Percentiles rank a stretch among this genome's conserved stretches.
These are phyloP conservation scores for Phytophthora syringae DNA, from an alignment of 352 stramenopile species.

Conservation along the genomic window DNA sequence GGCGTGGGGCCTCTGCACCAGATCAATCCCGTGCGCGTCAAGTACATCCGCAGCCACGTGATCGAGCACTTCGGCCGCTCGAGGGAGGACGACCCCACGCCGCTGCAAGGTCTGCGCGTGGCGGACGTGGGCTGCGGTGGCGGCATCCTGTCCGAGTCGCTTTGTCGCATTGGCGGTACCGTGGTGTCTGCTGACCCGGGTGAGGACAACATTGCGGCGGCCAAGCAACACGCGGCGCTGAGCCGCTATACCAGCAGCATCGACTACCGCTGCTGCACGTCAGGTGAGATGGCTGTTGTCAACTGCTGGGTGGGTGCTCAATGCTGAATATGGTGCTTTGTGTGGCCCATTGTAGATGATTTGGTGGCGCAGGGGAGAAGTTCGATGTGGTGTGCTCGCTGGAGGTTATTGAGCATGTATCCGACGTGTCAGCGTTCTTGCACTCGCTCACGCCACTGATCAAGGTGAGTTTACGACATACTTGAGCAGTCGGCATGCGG, in stretches of 20 bases:
- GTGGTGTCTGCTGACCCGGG: slow-evolving; percentile 82
- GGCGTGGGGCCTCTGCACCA: slow-evolving; percentile 83
- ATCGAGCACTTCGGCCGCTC: slow-evolving; percentile 70
- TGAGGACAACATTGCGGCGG: slow-evolving; percentile 72
- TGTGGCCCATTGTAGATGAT: slow-evolving; percentile 51
- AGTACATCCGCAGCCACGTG: slow-evolving; percentile 80
- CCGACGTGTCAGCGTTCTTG: slow-evolving; percentile 72
- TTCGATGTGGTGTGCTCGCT: slow-evolving; percentile 89
- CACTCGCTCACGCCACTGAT: slow-evolving; percentile 79
- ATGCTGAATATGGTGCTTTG: slow-evolving; percentile 12
- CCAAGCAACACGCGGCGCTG: slow-evolving; percentile 62
- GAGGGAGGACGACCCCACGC: slow-evolving; percentile 52
- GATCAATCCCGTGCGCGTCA: slow-evolving; percentile 84
- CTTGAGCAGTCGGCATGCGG: background rate
- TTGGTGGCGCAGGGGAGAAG: slow-evolving; percentile 70
- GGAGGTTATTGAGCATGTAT: slow-evolving; percentile 88
- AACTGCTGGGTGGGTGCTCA: too few species aligned
- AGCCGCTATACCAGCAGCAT: slow-evolving; percentile 67
- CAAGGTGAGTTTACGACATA: slow-evolving; percentile 52
- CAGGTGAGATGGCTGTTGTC: slow-evolving; percentile 41
- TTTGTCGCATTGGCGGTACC: slow-evolving; percentile 76
- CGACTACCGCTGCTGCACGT: slow-evolving; percentile 85
- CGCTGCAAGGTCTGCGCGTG: slow-evolving; percentile 61
- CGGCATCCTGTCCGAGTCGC: slow-evolving; percentile 83
- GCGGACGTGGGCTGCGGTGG: slow-evolving; percentile 83